These are phyloP conservation scores for Naganishia antarctica DNA, from an alignment of 768 basidiomycete species.

Conservation along the genomic window DNA sequence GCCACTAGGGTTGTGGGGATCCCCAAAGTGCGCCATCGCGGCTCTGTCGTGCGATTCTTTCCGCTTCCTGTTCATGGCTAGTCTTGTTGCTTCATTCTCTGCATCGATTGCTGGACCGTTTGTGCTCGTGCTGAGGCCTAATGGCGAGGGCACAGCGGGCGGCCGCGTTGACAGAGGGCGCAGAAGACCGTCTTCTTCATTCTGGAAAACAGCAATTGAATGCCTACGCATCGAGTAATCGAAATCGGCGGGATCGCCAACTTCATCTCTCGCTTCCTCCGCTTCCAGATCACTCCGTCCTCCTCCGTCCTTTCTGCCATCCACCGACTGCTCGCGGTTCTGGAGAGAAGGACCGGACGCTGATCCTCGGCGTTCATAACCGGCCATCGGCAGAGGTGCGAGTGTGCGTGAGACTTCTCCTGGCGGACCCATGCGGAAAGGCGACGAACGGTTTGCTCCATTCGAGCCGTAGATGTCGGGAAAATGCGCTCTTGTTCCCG, in stretches of 20 bases:
- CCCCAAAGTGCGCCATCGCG: slow-evolving; percentile 20
- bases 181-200: neutral
- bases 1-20: neutral
- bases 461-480: neutral
- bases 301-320: neutral
- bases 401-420: slow-evolving; percentile 9
- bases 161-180: slow-evolving; percentile 15
- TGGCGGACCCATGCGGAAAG: slow-evolving; percentile 12
- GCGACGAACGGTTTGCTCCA: neutral
- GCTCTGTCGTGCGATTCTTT: slow-evolving; percentile 25
- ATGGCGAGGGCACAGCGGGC: slow-evolving; percentile 17
- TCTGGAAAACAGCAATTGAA: slow-evolving; percentile 56
- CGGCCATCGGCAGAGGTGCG: slow-evolving; percentile 12
- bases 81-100: neutral
- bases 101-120: neutral
- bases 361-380: slow-evolving; percentile 12
- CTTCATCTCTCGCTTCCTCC: slow-evolving; percentile 25
- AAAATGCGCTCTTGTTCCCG: neutral
- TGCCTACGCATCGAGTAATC: slow-evolving; percentile 69
- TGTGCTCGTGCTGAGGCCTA: slow-evolving; percentile 1
- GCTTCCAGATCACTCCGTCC: slow-evolving; percentile 10
- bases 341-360: neutral
- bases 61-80: slow-evolving; percentile 19
- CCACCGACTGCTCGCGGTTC: neutral
- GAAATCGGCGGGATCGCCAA: slow-evolving; percentile 54